phyloP scores from a whole-genome alignment of 176 grass and related monocot genomes.

The Elaeis guineensis region DNA sequence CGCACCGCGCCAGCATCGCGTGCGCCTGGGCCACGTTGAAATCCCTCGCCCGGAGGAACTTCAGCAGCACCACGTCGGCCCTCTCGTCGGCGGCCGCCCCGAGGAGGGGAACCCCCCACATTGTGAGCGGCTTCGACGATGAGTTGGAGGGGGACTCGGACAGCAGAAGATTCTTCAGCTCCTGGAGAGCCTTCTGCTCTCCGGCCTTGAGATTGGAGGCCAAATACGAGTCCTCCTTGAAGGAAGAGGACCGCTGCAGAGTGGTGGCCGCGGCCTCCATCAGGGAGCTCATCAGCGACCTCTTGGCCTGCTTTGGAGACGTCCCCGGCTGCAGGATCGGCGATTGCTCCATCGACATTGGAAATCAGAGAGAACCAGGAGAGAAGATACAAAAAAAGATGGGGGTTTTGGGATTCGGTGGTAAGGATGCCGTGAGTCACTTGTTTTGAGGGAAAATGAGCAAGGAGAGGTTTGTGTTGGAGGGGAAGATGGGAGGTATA shows the following conservation, averaged over 20 bases:
- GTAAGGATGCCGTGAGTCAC: no score
- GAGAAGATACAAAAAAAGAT: no score
- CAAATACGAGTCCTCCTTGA: slow-evolving; percentile 93
- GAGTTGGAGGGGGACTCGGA: slow-evolving; percentile 25
- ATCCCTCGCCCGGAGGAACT: slow-evolving; percentile 82
- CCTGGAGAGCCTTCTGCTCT: slow-evolving; percentile 68
- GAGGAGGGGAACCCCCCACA: slow-evolving; percentile 71
- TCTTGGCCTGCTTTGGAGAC: slow-evolving; percentile 33
- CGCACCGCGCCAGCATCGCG: slow-evolving; percentile 72
- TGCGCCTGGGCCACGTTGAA: slow-evolving; percentile 74
- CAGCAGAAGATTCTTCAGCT: slow-evolving; percentile 49
- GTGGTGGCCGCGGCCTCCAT: slow-evolving; percentile 48
- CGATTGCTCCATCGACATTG: no score
- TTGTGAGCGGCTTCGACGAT: slow-evolving; percentile 46
- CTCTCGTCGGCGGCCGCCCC: slow-evolving; percentile 37
- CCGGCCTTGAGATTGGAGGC: slow-evolving; percentile 49
- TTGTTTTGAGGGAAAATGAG: no score
- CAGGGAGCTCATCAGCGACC: slow-evolving; percentile 66
- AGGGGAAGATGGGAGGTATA: no score
- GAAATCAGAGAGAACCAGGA: no score
- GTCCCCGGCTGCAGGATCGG: background rate
- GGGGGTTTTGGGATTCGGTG: no score
- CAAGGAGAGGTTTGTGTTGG: no score
- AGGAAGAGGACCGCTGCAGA: slow-evolving; percentile 50
- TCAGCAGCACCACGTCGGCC: slow-evolving; percentile 84